Evolutionary conservation across 371 early-diverging fungal species (phyloP), one percentile per base, ranked within the genome.

Genomic region (Mucor velutinosus): DNA sequence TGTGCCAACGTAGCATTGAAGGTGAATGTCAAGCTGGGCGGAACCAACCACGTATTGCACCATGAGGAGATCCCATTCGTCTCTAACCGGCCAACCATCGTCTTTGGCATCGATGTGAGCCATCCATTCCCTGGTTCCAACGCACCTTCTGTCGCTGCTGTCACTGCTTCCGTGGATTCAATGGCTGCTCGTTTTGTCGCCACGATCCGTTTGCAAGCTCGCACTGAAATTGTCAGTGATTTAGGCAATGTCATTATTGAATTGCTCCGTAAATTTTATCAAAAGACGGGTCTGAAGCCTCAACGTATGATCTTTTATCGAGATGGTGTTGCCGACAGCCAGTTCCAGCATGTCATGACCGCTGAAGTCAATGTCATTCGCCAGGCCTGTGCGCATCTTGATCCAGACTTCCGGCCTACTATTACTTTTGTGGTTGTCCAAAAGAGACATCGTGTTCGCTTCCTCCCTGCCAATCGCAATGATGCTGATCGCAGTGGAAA

Each of bases 41-140:
- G 95, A 32, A 79, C 85, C 74, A 95, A 94, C 79, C 75, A 82
- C 60, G 74, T 76, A 33, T 72, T 93, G 17, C 57, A 72, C 6
- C 70, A 75, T 11, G 62, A 69, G 1, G 73, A 82, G 43, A 77
- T 86, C 7, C 80, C 83, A 1, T 92, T 94, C 72, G 79, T 95
- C 45, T 76, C 82, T 47, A 75, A 87, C 30, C 78, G 85, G 14
- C 92, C 95, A 0, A 97, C 97, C 4, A 92, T 99, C 51, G 71
- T 99, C 17, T 81, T 99, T 71, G 99, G 99, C 43, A 96, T 96
- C 37, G 99, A 99, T 84, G 94, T 99, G 8, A 92, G 94, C 5
- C 95, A 95, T 65, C 92, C 95, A 33, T 88, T 86, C 23, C 91
- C 93, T 30, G 94, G 95, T 21, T 76, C 91, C 37, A 77, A 80